Evolutionary conservation across 805 yeast species (phyloP).

Genomic region (Candida nemodendra): DNA sequence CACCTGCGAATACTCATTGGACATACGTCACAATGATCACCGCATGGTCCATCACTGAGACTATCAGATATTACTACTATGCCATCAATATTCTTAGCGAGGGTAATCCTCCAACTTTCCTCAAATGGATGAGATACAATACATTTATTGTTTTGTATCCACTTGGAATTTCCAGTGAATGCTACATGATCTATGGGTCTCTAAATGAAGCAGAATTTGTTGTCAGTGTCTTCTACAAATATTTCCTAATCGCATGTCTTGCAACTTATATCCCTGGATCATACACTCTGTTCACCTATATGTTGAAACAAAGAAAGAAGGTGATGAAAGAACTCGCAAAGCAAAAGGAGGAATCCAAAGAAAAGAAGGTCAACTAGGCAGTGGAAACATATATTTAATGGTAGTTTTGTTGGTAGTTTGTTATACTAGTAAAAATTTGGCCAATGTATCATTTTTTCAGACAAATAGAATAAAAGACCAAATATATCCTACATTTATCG

Average conservation of each 20-base stretch:
- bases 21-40: slow-evolving; percentile 64
- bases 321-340: slow-evolving; percentile 48
- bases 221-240: slow-evolving; percentile 51
- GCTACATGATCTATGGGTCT: slow-evolving; percentile 65
- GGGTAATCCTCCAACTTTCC: slow-evolving; percentile 52
- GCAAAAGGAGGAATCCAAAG: slow-evolving; percentile 7
- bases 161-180: slow-evolving; percentile 86
- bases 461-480: neutral
- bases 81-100: slow-evolving; percentile 58
- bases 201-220: slow-evolving; percentile 62
- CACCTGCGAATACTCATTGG: slow-evolving; percentile 60
- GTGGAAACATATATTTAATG: no score
- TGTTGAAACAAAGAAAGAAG: slow-evolving; percentile 85
- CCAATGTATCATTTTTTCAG: neutral
- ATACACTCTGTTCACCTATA: slow-evolving; percentile 78
- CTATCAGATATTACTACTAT: slow-evolving; percentile 85
- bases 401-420: no score
- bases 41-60: slow-evolving; percentile 96
- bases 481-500: no score
- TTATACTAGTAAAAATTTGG: neutral
- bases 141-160: slow-evolving; percentile 84
- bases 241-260: slow-evolving; percentile 55
- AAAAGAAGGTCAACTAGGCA: slow-evolving; percentile 2
- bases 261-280: slow-evolving; percentile 82
- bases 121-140: slow-evolving; percentile 78